These are phyloP conservation scores for Schwanniomyces yamadae DNA, from an alignment of 805 yeast species.

Conservation along the genomic window DNA sequence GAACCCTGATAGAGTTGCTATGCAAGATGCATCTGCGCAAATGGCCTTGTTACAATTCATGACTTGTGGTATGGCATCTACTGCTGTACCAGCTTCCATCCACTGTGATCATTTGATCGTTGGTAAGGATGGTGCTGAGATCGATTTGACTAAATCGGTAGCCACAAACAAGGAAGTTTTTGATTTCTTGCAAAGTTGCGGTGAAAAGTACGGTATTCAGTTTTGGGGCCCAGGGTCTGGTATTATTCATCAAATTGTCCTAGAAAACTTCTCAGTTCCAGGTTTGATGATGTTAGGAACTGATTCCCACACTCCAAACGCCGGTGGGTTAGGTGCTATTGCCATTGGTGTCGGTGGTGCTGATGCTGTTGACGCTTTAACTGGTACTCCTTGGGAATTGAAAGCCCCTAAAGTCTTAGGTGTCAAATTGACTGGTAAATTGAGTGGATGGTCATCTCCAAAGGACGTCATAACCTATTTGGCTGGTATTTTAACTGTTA, in stretches of 20 bases:
- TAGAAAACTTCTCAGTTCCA: conserved; percentile 95
- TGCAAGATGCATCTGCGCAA: conserved; percentile 99
- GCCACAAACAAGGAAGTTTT: conserved; percentile 91
- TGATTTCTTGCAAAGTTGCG: conserved; percentile 89
- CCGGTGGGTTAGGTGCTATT: conserved; percentile 97
- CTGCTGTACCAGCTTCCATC: conserved; percentile 91
- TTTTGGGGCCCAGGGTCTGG: conserved; percentile 99
- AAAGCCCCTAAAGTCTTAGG: conserved; percentile 96
- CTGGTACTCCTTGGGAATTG: conserved; percentile 98
- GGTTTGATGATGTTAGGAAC: conserved; percentile 98
- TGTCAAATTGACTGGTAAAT: conserved; percentile 84
- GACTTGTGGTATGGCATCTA: conserved; percentile 88
- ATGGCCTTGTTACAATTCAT: conserved; percentile 98
- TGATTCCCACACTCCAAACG: conserved; percentile 98
- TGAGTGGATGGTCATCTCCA: conserved; percentile 95
- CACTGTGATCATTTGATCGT: conserved; percentile 98
- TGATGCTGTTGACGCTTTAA: conserved; percentile 96
- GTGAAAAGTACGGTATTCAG: conserved; percentile 92
- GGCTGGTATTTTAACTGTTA: conserved; percentile 90
- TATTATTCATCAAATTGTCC: conserved; percentile 94
- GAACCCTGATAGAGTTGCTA: conserved; percentile 96
- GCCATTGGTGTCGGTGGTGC: conserved; percentile 99
- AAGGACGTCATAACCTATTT: conserved; percentile 92
- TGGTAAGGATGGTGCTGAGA: conserved; percentile 89
- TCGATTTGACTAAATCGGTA: conserved; percentile 78